Conservation (phyloP, 202 grass and related monocot genomes). For the Dendrocalamus latiflorus region DNA sequence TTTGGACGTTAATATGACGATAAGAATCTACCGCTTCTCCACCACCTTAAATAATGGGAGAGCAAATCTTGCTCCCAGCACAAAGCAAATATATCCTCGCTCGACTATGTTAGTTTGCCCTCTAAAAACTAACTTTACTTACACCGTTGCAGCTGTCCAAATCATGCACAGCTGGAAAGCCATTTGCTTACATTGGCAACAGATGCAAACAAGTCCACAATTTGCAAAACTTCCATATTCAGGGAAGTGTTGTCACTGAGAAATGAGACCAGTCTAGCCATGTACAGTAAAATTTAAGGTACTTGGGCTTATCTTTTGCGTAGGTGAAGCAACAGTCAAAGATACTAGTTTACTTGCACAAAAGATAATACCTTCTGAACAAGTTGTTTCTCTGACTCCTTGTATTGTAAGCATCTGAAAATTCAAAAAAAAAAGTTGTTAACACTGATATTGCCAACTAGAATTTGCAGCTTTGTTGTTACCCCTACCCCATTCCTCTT, state of each 20-base stretch:
- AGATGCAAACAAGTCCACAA: constrained; percentile 13
- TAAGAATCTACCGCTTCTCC: constrained; percentile 9
- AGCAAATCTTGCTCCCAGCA: neutral
- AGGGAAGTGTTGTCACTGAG: neutral
- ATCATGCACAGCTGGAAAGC: neutral
- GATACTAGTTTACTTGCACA: constrained; percentile 6
- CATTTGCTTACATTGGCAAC: neutral
- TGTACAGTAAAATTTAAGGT: neutral
- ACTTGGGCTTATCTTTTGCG: neutral
- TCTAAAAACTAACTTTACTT: neutral
- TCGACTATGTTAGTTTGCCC: neutral
- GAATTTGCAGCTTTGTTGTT: constrained; percentile 2
- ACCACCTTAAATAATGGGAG: neutral
- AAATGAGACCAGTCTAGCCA: neutral
- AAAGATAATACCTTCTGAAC: constrained; percentile 56
- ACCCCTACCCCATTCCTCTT: neutral
- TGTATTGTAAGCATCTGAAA: constrained; percentile 60
- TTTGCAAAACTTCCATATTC: neutral
- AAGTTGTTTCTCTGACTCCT: constrained; percentile 77
- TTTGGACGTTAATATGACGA: neutral
- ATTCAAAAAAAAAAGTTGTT: neutral
- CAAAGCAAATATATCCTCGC: neutral
- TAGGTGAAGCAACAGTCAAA: neutral
- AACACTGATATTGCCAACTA: neutral
- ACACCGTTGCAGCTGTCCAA: neutral